phyloP scores from a whole-genome alignment of 805 yeast species.

The Kluyveromyces nonfermentans region DNA sequence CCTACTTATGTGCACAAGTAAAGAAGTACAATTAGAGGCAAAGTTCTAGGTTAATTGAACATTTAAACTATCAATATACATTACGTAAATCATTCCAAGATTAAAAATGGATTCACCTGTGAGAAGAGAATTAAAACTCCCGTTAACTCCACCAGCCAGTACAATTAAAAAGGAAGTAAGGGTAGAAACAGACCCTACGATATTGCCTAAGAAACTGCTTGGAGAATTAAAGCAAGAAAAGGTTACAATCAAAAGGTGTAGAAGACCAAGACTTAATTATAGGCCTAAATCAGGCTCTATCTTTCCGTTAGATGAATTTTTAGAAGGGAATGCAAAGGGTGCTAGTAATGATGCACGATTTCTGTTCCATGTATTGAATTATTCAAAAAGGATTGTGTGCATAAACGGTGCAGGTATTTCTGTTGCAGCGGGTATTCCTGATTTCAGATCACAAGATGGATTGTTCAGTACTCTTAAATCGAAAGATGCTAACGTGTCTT shows the following conservation, averaged over 20 bases:
- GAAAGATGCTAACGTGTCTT: conserved; percentile 26
- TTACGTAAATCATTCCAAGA: neutral
- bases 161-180: conserved; percentile 3
- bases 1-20: neutral
- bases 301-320: conserved; percentile 27
- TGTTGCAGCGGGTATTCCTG: conserved; percentile 87
- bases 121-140: neutral
- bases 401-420: conserved; percentile 89
- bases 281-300: conserved; percentile 41
- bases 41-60: too few species aligned
- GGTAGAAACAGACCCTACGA: neutral
- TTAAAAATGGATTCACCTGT: conserved; percentile 1
- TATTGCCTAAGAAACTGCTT: conserved; percentile 17
- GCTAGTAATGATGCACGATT: conserved; percentile 32
- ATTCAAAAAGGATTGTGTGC: conserved; percentile 51
- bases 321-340: conserved; percentile 8
- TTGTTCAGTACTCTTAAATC: conserved; percentile 49
- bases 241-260: conserved; percentile 6
- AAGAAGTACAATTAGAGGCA: too few species aligned
- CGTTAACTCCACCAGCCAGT: conserved; percentile 7
- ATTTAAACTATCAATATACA: too few species aligned
- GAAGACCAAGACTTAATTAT: conserved; percentile 39
- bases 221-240: conserved; percentile 9
- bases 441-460: conserved; percentile 72
- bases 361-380: conserved; percentile 40